Base-by-base conservation (phyloP, 768 basidiomycete species). In the Suillus placidus region DNA sequence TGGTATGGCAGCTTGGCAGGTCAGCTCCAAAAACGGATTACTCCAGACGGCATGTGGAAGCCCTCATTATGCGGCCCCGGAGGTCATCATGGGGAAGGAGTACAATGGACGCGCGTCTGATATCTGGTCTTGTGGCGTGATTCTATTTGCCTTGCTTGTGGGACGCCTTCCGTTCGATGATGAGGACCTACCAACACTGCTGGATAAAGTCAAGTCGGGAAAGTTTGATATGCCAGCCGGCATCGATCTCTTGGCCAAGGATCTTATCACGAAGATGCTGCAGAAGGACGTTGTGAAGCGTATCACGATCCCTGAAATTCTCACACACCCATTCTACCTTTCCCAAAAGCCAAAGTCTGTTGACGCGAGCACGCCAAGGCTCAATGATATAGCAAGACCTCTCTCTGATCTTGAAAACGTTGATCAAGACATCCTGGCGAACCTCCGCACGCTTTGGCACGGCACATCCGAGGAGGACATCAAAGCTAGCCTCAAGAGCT, bases 101-200 rank as follows among this genome's bases (percentile, higher is more conserved):
- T 99, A 98, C 76, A 85, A 94, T 71, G 96, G 95, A 9, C 85
- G 89, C 3, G 83, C 87, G n/a, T 88, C 94, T 23, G 96, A 99
- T 78, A 93, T 96, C 74, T 98, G 96, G 96, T 97, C 95, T 47
- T 96, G 95, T 72, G 96, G 96, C 64, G 88, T 99, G 73, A 95
- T 97, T 69, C 84, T 99, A 63, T 94, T 88, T 71, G 94, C 94
- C 23, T 81, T 99, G n/a, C 82, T 98, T 45, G 87, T 88, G 5
- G 94, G 95, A 7, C 83, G 86, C 51, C 83, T 97, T n/a, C 96
- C 96, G 1, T 98, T 98, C 72, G 95, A 98, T 74, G 91, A 96
- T 73, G 92, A 95, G 69, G 90, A 96, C 72, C 82, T 91, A 57
- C 83, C 84, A 3, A 79, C 84, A 13, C 81, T 99, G n/a, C 83